phyloP scores from a whole-genome alignment of 495 filamentous ascomycete genomes.

The Achaetomiella virescens region DNA sequence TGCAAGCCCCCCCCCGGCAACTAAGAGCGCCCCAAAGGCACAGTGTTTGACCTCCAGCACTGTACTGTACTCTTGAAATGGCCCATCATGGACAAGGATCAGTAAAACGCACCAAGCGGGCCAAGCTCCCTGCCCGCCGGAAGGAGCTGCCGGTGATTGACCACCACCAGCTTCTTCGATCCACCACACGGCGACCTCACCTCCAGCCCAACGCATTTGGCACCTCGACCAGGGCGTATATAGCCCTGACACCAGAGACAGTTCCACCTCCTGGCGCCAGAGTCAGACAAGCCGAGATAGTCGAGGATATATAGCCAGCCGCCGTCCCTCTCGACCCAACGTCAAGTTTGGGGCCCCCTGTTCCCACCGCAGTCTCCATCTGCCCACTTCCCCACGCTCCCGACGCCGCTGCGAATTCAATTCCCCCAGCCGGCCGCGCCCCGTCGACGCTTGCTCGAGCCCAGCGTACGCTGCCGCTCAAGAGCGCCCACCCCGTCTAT shows the following conservation, averaged over 20 bases:
- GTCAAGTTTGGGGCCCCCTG: not conserved
- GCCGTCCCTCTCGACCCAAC: not conserved
- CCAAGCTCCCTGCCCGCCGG: slow-evolving; percentile 5
- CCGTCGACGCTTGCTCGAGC: too few relatives aligned
- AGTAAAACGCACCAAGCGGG: slow-evolving; percentile 2
- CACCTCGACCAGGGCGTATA: not conserved
- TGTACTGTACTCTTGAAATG: not conserved
- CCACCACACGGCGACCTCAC: slow-evolving; percentile 1
- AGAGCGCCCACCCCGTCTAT: not conserved
- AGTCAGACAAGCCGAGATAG: not conserved
- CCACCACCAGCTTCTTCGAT: not conserved
- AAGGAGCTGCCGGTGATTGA: not conserved
- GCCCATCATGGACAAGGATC: not conserved
- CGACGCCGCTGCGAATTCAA: not conserved
- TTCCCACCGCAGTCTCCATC: not conserved
- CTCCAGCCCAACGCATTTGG: not conserved
- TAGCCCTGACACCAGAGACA: not conserved
- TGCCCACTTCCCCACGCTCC: not conserved
- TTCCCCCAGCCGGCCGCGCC: not conserved
- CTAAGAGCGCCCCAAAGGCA: not conserved
- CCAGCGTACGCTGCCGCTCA: not conserved
- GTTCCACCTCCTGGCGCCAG: not conserved
- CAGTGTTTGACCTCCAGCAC: not conserved
- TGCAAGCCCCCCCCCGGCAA: not conserved
- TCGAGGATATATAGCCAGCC: slow-evolving; percentile 5